Conservation (phyloP, 768 basidiomycete species). For the Tulasnella calospora region DNA sequence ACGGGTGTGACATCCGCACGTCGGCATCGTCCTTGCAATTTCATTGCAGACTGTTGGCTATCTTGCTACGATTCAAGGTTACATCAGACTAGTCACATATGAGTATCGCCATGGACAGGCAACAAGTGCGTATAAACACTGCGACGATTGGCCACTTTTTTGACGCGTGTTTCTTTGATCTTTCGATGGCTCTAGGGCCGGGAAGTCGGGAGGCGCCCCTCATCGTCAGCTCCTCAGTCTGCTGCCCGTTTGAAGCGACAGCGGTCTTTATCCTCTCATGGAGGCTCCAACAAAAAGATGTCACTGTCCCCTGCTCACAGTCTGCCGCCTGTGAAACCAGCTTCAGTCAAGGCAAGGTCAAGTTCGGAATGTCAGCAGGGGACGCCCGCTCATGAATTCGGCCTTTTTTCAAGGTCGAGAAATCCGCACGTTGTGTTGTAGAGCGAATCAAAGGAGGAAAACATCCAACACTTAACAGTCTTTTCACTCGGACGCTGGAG, state of each 20-base stretch:
- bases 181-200: neutral
- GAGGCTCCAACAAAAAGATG: neutral
- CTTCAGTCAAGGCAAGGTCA: neutral
- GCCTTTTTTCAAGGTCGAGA: neutral
- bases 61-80: neutral
- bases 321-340: neutral
- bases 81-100: neutral
- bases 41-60: neutral
- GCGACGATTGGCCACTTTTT: neutral
- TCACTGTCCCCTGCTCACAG: neutral
- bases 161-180: neutral
- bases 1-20: neutral
- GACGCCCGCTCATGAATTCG: neutral
- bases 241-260: neutral
- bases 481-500: slow-evolving; percentile 1
- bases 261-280: neutral
- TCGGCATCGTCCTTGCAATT: neutral
- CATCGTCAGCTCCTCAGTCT: neutral
- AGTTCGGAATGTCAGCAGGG: neutral
- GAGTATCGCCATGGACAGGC: neutral
- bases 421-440: neutral
- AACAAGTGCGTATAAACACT: neutral
- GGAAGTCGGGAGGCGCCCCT: neutral
- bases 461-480: neutral
- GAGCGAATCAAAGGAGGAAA: neutral